Base-by-base conservation (phyloP, 805 yeast species). In the Cyberlindnera veronae region DNA sequence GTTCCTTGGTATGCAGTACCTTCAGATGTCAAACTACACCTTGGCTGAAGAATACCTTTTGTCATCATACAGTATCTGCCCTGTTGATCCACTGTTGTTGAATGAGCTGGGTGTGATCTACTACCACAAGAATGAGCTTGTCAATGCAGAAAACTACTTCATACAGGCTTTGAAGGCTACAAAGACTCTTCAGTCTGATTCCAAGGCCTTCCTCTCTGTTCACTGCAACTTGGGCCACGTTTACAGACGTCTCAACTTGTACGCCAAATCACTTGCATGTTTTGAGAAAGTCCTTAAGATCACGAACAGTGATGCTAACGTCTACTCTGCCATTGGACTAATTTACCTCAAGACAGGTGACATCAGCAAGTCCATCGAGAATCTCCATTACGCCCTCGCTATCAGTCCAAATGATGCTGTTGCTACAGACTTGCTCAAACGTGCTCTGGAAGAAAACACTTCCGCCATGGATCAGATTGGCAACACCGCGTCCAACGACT, bases 1-100 rank as follows among this genome's bases (percentile, higher is more conserved):
- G 44, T 91, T 86, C 54, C 68, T 93, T 29, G 99, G 99, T 1
- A 93, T 93, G 96, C 98, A 93, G 66, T 91, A 93, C 60, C 66
- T 89, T 51, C 89, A 87, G 44, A 84, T 91, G 80, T 83, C 81
- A 58, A 89, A 90, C 51, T 68, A 85, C 34, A 74, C 81, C 6
- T 66, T 93, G 39, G 88, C 98, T 0, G 90, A 85, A 51, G 97
- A 91, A 59, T 93, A 90, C 55, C 71, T 93, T 21, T 64, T 71
- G 42, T 75, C 90, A 4, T 76, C 97, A 1, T 81, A 77, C 51
- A 77, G 79, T 16, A 77, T 89, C 3, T 90, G 96, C 61, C 80
- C 84, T 17, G 69, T 77, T 4, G 99, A 93, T 61, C 98, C 99
- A 3, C 63, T 91, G 35, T 64, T 93, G 32, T 68, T 93, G 46